These are phyloP conservation scores for Filobasidium wieringae DNA, from an alignment of 768 basidiomycete genomes.

Conservation along the genomic window DNA sequence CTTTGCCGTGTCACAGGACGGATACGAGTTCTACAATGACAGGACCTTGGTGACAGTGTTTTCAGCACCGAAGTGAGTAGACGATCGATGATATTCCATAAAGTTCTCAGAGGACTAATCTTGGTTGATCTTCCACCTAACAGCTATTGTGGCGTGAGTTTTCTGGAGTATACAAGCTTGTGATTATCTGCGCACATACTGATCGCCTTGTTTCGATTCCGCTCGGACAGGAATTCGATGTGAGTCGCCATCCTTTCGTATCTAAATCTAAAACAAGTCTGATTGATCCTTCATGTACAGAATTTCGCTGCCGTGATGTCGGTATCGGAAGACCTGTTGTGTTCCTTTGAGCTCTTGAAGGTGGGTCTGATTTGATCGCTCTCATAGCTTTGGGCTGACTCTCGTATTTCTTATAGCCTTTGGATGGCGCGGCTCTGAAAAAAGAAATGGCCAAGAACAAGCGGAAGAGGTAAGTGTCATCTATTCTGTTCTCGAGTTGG, in stretches of 20 bases:
- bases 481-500: not conserved
- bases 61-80: conserved; percentile 85
- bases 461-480: conserved; percentile 59
- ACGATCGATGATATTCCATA: not conserved
- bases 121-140: too few species aligned
- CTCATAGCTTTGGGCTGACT: not conserved
- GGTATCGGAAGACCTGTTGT: conserved; percentile 92
- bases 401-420: conserved; percentile 42
- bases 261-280: too few species aligned
- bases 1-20: conserved; percentile 41
- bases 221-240: conserved; percentile 59
- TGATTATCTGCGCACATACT: conserved; percentile 12
- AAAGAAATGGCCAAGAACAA: conserved; percentile 99
- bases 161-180: conserved; percentile 14
- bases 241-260: not conserved
- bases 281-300: not conserved
- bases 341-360: conserved; percentile 93
- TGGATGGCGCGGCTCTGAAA: conserved; percentile 83
- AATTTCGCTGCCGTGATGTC: conserved; percentile 47
- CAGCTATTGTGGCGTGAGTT: conserved; percentile 40
- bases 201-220: not conserved
- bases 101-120: not conserved
- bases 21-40: conserved; percentile 99
- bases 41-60: conserved; percentile 96
- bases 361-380: not conserved